Percentiles rank a stretch among this genome's conserved stretches.
Conservation (phyloP, 1,284 basidiomycete species). For the Pulchroboletus neoregius region DNA sequence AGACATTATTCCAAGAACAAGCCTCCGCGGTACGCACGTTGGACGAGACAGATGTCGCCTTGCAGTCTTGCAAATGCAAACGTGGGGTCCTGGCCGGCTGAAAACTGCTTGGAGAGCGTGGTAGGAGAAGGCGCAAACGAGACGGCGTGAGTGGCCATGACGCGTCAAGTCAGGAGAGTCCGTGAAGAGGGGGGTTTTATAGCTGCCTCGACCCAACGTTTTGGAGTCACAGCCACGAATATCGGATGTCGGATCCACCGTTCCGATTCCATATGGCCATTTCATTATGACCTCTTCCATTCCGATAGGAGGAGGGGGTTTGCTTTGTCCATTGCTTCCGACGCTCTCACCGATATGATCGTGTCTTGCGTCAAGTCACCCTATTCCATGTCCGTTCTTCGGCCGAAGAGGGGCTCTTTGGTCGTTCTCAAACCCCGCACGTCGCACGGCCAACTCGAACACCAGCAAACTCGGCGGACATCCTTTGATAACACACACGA, state of each 20-base stretch:
- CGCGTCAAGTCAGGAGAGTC: neutral
- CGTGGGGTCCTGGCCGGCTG: conserved; percentile 9
- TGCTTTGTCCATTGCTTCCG: neutral
- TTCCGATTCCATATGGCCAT: neutral
- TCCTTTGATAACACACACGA: neutral
- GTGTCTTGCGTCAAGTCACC: neutral
- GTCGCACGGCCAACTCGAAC: neutral
- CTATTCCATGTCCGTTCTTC: neutral
- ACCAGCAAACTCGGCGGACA: neutral
- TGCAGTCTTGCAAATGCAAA: conserved; percentile 50
- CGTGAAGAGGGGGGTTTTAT: conserved; percentile 3
- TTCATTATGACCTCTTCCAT: neutral
- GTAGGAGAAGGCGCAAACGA: conserved; percentile 24
- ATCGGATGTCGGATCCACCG: conserved; percentile 4
- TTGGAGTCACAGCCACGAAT: conserved; percentile 1
- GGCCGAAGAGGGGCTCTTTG: neutral
- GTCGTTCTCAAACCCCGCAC: neutral
- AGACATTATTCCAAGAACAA: no score
- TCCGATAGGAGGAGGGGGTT: neutral
- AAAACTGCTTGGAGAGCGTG: conserved; percentile 15
- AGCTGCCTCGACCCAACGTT: neutral
- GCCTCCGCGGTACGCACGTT: conserved; percentile 46
- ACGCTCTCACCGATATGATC: neutral
- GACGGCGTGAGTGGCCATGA: conserved; percentile 20
- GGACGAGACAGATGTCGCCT: conserved; percentile 45